Conservation (phyloP, 768 basidiomycete genomes). For the Suillus subluteus region DNA sequence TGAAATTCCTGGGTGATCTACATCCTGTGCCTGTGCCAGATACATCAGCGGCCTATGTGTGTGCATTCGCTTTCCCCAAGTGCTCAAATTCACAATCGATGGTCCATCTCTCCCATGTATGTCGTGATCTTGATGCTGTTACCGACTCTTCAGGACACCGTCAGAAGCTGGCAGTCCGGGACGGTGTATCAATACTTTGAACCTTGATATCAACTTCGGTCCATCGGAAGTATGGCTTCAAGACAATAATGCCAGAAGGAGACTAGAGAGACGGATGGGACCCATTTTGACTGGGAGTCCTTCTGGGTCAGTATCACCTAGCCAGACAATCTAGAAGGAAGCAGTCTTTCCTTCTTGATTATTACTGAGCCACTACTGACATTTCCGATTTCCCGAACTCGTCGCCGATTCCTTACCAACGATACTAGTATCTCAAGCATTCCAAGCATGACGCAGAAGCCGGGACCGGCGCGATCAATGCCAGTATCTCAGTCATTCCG, state of each 20-base stretch:
- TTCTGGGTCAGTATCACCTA: not conserved
- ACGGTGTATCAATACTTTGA: not conserved
- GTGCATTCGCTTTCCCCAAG: not conserved
- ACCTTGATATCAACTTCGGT: not conserved
- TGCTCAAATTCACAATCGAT: not conserved
- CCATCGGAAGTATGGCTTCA: not conserved
- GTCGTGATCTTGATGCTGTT: not conserved
- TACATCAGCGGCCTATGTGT: not conserved
- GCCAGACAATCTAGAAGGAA: not conserved
- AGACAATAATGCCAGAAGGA: not conserved
- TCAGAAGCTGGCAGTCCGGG: not conserved
- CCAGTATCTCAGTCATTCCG: not conserved
- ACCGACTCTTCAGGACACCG: not conserved
- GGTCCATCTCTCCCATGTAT: not conserved
- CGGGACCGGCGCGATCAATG: not conserved
- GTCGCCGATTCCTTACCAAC: not conserved
- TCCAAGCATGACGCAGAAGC: not conserved
- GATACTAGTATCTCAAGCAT: not conserved
- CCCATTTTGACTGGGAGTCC: not conserved
- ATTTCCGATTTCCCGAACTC: not conserved
- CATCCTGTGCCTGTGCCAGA: not conserved
- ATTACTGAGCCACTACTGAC: not conserved
- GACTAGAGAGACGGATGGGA: not conserved
- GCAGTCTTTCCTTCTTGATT: not conserved
- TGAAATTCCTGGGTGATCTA: slow-evolving; percentile 1